These are phyloP conservation scores for Sporobolomyces pararoseus DNA, from an alignment of 768 basidiomycete genomes.

Conservation along the genomic window DNA sequence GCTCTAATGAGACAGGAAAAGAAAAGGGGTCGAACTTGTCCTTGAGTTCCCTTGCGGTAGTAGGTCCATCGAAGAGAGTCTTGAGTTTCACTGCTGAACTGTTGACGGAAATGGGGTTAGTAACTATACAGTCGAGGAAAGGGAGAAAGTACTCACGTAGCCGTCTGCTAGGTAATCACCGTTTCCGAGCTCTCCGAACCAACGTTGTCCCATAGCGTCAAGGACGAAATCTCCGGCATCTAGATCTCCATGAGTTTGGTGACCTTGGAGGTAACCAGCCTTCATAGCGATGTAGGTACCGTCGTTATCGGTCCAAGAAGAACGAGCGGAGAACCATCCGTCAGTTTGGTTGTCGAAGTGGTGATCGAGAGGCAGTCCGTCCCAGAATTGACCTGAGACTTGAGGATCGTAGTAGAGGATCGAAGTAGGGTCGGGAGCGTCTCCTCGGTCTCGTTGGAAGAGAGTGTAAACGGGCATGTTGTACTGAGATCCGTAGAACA, in stretches of 20 bases:
- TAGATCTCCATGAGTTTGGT: conserved; percentile 77
- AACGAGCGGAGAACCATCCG: conserved; percentile 88
- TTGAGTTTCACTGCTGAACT: conserved; percentile 74
- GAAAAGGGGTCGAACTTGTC: conserved; percentile 57
- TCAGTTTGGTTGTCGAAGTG: conserved; percentile 69
- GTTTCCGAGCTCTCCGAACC: conserved; percentile 90
- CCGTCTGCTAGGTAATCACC: conserved; percentile 67
- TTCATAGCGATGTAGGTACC: conserved; percentile 85
- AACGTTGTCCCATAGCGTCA: conserved; percentile 86
- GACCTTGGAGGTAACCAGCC: conserved; percentile 70
- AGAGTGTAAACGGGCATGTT: conserved; percentile 67
- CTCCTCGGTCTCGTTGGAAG: conserved; percentile 83
- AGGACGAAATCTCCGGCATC: conserved; percentile 93
- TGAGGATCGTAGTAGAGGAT: conserved; percentile 90
- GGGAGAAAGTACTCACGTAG: conserved; percentile 4
- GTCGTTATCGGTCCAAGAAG: conserved; percentile 81
- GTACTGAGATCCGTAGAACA: conserved; percentile 70
- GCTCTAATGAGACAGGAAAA: not conserved
- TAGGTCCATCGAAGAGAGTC: conserved; percentile 69
- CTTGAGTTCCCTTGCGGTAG: conserved; percentile 93
- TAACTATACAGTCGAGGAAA: no score
- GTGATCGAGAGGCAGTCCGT: conserved; percentile 72
- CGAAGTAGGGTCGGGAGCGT: conserved; percentile 58
- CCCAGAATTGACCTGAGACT: conserved; percentile 85
- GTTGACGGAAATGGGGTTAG: not conserved